Evolutionary conservation across 2,329 filamentous ascomycete genomes (phyloP).

Genomic region (Claviceps sp.): DNA sequence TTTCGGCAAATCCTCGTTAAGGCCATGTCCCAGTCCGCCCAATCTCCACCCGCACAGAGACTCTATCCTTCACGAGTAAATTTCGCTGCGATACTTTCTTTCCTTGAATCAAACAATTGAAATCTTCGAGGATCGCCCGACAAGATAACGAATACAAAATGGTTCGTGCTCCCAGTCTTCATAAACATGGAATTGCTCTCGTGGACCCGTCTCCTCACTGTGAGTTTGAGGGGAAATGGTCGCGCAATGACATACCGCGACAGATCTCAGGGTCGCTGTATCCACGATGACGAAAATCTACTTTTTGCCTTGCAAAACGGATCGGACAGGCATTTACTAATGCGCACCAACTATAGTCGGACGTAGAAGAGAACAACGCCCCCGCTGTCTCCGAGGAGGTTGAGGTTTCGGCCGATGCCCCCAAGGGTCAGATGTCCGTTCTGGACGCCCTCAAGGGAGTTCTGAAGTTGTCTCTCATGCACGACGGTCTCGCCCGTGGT

Average conservation of each 20-base stretch:
- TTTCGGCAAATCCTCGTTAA: constrained; percentile 24
- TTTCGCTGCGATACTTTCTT: constrained; percentile 12
- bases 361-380: constrained; percentile 98
- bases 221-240: background rate
- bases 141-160: constrained; percentile 44
- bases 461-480: constrained; percentile 95
- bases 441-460: constrained; percentile 98
- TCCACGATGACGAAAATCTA: background rate
- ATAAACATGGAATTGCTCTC: background rate
- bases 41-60: constrained; percentile 16
- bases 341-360: constrained; percentile 53
- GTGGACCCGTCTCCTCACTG: background rate
- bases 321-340: constrained; percentile 5
- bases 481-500: constrained; percentile 97
- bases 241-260: background rate
- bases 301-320: background rate
- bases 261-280: background rate
- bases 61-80: constrained; percentile 15
- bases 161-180: constrained; percentile 30
- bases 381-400: constrained; percentile 79
- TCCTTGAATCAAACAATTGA: constrained; percentile 19
- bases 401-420: constrained; percentile 86
- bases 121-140: constrained; percentile 59
- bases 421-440: constrained; percentile 92
- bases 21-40: constrained; percentile 9